A percentile compares a stretch with the other conserved stretches of the same genome.
phyloP scores from a whole-genome alignment of 768 basidiomycete species.

The Fomitopsis serialis region DNA sequence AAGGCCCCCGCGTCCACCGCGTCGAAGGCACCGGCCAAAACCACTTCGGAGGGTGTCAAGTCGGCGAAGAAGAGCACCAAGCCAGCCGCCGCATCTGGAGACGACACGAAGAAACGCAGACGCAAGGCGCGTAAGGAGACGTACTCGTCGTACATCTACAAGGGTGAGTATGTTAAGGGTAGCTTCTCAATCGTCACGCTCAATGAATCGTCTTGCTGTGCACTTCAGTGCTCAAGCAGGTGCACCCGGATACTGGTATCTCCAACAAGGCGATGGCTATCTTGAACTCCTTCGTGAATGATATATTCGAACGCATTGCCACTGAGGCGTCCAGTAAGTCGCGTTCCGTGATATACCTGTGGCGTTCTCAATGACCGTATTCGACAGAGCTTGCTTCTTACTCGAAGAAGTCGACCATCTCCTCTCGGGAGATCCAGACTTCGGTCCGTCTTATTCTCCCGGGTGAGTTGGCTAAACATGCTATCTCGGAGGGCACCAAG shows the following conservation, averaged over 20 bases:
- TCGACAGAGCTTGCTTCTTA: slow-evolving; percentile 87
- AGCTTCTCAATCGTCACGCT: no score
- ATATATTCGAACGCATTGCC: slow-evolving; percentile 92
- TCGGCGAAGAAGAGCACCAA: slow-evolving; percentile 79
- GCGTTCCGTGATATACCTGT: not conserved
- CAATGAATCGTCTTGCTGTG: not conserved
- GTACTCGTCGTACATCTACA: slow-evolving; percentile 91
- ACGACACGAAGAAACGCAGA: slow-evolving; percentile 79
- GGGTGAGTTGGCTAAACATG: slow-evolving; percentile 92
- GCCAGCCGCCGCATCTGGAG: slow-evolving; percentile 54
- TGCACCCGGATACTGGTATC: slow-evolving; percentile 98
- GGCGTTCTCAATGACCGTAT: not conserved
- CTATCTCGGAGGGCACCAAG: slow-evolving; percentile 92
- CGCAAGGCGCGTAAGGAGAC: slow-evolving; percentile 86
- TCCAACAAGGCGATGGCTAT: slow-evolving; percentile 99
- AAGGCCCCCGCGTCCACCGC: slow-evolving; percentile 69
- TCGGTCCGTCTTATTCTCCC: slow-evolving; percentile 95
- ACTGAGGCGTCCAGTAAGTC: slow-evolving; percentile 82
- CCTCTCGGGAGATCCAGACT: slow-evolving; percentile 97
- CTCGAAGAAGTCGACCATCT: slow-evolving; percentile 98
- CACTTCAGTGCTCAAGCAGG: slow-evolving; percentile 84
- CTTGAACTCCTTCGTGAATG: slow-evolving; percentile 93
- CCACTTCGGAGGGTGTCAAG: slow-evolving; percentile 49
- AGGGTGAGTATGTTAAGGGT: slow-evolving; percentile 52
- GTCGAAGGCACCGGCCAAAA: slow-evolving; percentile 71